Conservation (phyloP, 2,329 filamentous ascomycete genomes). For the Domatiomyces globalis region DNA sequence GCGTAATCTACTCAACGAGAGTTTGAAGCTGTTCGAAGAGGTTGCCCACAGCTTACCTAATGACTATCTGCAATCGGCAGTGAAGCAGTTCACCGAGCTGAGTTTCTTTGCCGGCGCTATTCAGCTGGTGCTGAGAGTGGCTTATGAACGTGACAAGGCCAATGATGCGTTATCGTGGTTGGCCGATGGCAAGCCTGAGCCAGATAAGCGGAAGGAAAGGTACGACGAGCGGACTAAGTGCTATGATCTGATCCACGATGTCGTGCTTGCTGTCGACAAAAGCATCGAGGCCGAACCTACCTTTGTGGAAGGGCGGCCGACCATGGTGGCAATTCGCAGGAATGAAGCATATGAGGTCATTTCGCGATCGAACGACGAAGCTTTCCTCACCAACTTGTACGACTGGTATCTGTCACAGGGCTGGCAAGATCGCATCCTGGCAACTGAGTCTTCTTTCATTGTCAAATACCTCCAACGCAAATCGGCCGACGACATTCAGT, state of each 20-base stretch:
- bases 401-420: slow-evolving; percentile 88
- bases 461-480: slow-evolving; percentile 71
- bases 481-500: slow-evolving; percentile 54
- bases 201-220: slow-evolving; percentile 53
- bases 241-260: slow-evolving; percentile 76
- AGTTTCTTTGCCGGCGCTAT: slow-evolving; percentile 92
- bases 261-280: slow-evolving; percentile 62
- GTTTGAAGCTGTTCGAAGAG: slow-evolving; percentile 71
- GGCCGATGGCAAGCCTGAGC: slow-evolving; percentile 60
- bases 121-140: slow-evolving; percentile 69
- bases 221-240: slow-evolving; percentile 62
- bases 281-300: slow-evolving; percentile 56
- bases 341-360: slow-evolving; percentile 85
- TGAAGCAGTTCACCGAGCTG: slow-evolving; percentile 64
- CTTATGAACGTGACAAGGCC: slow-evolving; percentile 70
- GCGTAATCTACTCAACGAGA: slow-evolving; percentile 72
- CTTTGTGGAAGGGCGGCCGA: slow-evolving; percentile 62
- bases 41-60: slow-evolving; percentile 71
- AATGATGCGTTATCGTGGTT: slow-evolving; percentile 78
- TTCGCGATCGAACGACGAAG: slow-evolving; percentile 73
- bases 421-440: slow-evolving; percentile 72
- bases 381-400: slow-evolving; percentile 93
- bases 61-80: slow-evolving; percentile 63
- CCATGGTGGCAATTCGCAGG: slow-evolving; percentile 61
- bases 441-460: slow-evolving; percentile 72